Conservation (phyloP, 805 yeast species). For the Candida loeiensis region DNA sequence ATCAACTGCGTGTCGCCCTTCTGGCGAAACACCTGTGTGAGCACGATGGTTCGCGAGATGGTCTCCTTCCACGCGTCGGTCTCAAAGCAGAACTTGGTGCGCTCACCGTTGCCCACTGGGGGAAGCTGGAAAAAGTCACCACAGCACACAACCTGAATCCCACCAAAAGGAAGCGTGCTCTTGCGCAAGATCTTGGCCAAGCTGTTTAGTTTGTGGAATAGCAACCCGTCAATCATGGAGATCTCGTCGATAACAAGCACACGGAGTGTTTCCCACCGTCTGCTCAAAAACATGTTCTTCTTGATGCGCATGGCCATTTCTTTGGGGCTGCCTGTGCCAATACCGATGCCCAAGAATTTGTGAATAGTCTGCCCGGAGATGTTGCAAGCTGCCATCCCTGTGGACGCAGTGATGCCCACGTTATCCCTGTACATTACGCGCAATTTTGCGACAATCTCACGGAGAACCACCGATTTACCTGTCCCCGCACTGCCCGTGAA, state of each 20-base stretch:
- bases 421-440: constrained; percentile 32
- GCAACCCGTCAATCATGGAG: constrained; percentile 84
- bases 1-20: constrained; percentile 73
- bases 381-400: constrained; percentile 93
- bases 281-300: constrained; percentile 38
- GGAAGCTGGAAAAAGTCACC: constrained; percentile 98
- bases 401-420: constrained; percentile 91
- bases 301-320: constrained; percentile 47
- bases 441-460: constrained; percentile 52
- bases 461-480: constrained; percentile 71
- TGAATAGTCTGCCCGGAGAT: constrained; percentile 90
- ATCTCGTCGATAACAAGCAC: constrained; percentile 88
- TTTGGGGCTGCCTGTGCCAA: constrained; percentile 55
- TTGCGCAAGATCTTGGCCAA: constrained; percentile 61
- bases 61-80: constrained; percentile 63
- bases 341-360: constrained; percentile 80
- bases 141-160: constrained; percentile 80
- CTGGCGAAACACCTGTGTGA: constrained; percentile 85
- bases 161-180: constrained; percentile 75
- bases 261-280: constrained; percentile 63
- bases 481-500: constrained; percentile 89
- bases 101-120: constrained; percentile 54
- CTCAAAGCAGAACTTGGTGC: constrained; percentile 66
- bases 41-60: constrained; percentile 61
- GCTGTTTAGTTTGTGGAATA: constrained; percentile 70